Conservation (phyloP, 768 basidiomycete species). For the Infundibulicybe gibba region DNA sequence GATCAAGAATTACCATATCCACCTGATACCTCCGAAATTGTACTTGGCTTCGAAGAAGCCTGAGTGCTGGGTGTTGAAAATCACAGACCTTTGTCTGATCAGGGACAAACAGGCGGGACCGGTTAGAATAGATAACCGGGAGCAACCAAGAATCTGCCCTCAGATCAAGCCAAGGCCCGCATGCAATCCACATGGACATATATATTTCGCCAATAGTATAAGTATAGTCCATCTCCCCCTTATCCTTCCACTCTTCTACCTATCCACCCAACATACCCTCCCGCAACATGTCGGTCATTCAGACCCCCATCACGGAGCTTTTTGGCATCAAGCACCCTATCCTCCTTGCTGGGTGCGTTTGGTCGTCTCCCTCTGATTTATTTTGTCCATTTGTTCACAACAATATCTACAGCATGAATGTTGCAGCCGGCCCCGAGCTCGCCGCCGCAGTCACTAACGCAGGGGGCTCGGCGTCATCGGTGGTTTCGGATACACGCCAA, state of each 20-base stretch:
- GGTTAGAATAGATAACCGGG: no score
- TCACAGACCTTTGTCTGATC: no score
- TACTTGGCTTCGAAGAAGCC: no score
- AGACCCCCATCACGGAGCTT: constrained; percentile 83
- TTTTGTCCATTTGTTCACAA: constrained; percentile 3
- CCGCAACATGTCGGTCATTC: constrained; percentile 54
- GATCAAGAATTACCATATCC: no score
- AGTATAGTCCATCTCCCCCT: not conserved
- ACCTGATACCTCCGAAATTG: no score
- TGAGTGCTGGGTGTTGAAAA: no score
- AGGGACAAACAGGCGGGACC: no score
- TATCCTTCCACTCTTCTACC: not conserved
- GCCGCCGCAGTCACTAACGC: constrained; percentile 95
- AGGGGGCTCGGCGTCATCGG: constrained; percentile 93
- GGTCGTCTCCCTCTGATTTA: no score
- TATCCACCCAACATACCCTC: constrained; percentile 4
- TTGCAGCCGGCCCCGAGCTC: constrained; percentile 66
- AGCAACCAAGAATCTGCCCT: no score
- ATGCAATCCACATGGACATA: no score
- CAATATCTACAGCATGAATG: constrained; percentile 35
- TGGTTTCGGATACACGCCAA: constrained; percentile 83
- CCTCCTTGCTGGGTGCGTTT: constrained; percentile 66
- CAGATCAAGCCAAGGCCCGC: no score
- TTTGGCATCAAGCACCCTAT: constrained; percentile 90
- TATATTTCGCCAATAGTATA: constrained; percentile 3